Base-by-base conservation (phyloP, 2,329 filamentous ascomycete species). In the Pseudocercospora pini-densiflorae region DNA sequence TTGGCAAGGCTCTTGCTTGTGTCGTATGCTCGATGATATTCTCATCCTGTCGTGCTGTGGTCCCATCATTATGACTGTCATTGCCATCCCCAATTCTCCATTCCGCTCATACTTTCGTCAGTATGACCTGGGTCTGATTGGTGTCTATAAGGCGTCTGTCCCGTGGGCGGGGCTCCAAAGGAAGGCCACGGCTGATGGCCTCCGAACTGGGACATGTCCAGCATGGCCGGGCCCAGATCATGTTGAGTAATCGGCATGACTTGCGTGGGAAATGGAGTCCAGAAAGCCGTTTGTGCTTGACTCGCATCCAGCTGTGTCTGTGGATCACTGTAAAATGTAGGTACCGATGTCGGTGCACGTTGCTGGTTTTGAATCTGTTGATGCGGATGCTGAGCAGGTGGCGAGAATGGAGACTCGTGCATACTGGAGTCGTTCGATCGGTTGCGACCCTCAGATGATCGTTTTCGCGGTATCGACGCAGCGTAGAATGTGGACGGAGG, bases 181-280 rank as follows among this genome's bases (percentile, higher is more conserved):
- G 55, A 29, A 27, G 45, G 64, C 67, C 66, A 67, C 40, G 63
- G 64, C 10, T 70, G 65, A 23, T 68, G 61, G 27, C 61, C 63
- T 0, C 65, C 69, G 10, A 71, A 53, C 12, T 62, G 61, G n/a
- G 66, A 62, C 12, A 70, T 65, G n/a, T 72, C 72, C 14, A 68
- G 64, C 61, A 68, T 67, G 23, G 58, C 61, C 51, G 61, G 54
- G 40, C 33, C 64, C 14, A 71, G 19, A 45, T 68, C 69, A n/a
- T 68, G 55, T 19, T 66, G 67, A n/a, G 53, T 61, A 16, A 65
- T 68, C 5, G 81, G 80, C 7, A 79, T 77, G 59, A 76, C 78
- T 62, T 81, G 74, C 2, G 77, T 77, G 1, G 77, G 76, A 12
- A 82, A 79, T 0, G 81, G 80, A 12, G 78, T 79, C 81, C 78